Percentiles rank a stretch among this genome's conserved stretches.
phyloP scores from a whole-genome alignment of 495 filamentous ascomycete species.

The Rhypophila decipiens region DNA sequence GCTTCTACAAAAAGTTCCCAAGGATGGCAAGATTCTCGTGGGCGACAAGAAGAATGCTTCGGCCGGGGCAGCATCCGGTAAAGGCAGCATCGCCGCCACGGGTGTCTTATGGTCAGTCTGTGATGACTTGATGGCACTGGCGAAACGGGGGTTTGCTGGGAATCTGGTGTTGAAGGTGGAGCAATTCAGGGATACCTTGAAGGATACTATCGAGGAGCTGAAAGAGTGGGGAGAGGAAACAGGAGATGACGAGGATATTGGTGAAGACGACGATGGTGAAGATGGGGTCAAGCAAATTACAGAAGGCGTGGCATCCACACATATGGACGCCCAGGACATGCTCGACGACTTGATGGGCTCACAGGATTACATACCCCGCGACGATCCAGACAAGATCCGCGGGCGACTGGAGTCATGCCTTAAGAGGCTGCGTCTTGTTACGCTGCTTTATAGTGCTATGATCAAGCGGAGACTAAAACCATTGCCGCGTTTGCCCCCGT shows the following conservation, averaged over 20 bases:
- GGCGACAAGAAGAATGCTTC: slow-evolving; percentile 37
- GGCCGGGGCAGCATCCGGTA: slow-evolving; percentile 26
- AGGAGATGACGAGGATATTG: slow-evolving; percentile 41
- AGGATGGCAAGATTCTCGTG: slow-evolving; percentile 38
- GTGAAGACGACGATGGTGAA: slow-evolving; percentile 31
- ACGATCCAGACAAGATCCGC: slow-evolving; percentile 48
- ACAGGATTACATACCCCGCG: slow-evolving; percentile 46
- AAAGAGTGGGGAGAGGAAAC: slow-evolving; percentile 77
- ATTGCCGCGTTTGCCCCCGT: slow-evolving; percentile 32
- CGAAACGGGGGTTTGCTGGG: slow-evolving; percentile 57
- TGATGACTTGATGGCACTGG: slow-evolving; percentile 58
- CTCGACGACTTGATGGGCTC: slow-evolving; percentile 53
- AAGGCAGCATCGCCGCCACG: slow-evolving; percentile 53
- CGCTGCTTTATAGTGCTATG: slow-evolving; percentile 53
- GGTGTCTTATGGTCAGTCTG: slow-evolving; percentile 65
- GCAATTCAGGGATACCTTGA: slow-evolving; percentile 61
- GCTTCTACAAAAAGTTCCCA: slow-evolving; percentile 39
- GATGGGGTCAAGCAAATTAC: slow-evolving; percentile 19
- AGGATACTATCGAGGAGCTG: slow-evolving; percentile 76
- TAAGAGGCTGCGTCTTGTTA: slow-evolving; percentile 51
- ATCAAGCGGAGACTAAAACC: slow-evolving; percentile 55
- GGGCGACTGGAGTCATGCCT: slow-evolving; percentile 50
- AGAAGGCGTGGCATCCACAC: slow-evolving; percentile 11
- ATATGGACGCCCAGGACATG: slow-evolving; percentile 34
- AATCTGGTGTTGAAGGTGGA: slow-evolving; percentile 56